A percentile compares a stretch with the other conserved stretches of the same genome.
Conservation (phyloP, 768 basidiomycete species). For the Lyophyllum semitale region DNA sequence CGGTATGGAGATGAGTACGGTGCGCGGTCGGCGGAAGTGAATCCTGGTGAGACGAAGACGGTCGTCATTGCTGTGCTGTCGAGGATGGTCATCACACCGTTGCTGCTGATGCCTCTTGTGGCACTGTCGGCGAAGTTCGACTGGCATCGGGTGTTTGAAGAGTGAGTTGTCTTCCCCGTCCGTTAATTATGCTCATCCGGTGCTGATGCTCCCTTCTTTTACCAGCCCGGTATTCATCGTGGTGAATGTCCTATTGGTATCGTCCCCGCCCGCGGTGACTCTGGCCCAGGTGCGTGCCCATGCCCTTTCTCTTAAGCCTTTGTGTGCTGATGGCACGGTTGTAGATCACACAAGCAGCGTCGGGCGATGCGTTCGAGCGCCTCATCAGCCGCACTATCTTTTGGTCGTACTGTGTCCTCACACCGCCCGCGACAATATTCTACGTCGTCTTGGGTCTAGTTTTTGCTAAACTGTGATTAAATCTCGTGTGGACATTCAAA, state of each 20-base stretch:
- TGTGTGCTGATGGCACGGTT: neutral
- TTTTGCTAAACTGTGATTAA: slow-evolving; percentile 52
- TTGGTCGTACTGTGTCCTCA: slow-evolving; percentile 88
- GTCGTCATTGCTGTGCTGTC: slow-evolving; percentile 81
- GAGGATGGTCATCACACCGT: slow-evolving; percentile 86
- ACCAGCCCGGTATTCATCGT: slow-evolving; percentile 84
- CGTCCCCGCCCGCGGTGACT: slow-evolving; percentile 72
- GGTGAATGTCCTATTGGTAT: slow-evolving; percentile 79
- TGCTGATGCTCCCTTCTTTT: slow-evolving; percentile 6
- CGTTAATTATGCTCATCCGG: neutral
- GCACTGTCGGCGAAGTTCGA: slow-evolving; percentile 59
- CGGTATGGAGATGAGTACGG: neutral
- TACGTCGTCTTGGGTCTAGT: slow-evolving; percentile 77
- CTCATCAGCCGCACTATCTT: slow-evolving; percentile 90
- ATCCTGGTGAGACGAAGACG: slow-evolving; percentile 64
- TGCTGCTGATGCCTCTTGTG: slow-evolving; percentile 77
- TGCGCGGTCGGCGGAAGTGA: neutral
- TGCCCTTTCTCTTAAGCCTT: neutral
- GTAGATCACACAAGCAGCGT: slow-evolving; percentile 82
- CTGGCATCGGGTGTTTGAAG: slow-evolving; percentile 66
- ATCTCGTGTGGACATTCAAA: neutral
- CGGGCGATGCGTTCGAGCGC: slow-evolving; percentile 86
- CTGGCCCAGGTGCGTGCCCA: slow-evolving; percentile 51
- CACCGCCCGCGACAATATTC: slow-evolving; percentile 79
- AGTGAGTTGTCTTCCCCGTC: slow-evolving; percentile 50